Evolutionary conservation across 2,329 filamentous ascomycete species (phyloP).

Genomic region (Pseudopyricularia cyperi): DNA sequence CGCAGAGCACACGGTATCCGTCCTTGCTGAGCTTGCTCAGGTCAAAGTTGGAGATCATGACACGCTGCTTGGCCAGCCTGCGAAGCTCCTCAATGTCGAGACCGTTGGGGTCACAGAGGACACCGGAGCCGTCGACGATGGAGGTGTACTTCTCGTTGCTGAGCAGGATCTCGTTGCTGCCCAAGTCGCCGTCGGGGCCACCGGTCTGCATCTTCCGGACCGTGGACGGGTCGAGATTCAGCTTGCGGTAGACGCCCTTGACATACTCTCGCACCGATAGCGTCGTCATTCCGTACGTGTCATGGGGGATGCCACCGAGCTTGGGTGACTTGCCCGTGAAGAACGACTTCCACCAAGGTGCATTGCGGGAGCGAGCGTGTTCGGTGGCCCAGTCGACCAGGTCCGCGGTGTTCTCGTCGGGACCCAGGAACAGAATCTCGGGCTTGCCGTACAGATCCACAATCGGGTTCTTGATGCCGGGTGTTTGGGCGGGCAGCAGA

Average conservation of each 20-base stretch:
- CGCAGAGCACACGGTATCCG: constrained; percentile 84
- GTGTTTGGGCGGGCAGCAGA: constrained; percentile 75
- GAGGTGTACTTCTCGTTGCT: constrained; percentile 92
- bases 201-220: constrained; percentile 95
- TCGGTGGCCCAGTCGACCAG: constrained; percentile 98
- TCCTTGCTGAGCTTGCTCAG: constrained; percentile 69
- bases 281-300: constrained; percentile 95
- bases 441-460: constrained; percentile 90
- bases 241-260: constrained; percentile 91
- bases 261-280: constrained; percentile 93
- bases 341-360: constrained; percentile 99
- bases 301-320: constrained; percentile 92
- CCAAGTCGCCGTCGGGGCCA: constrained; percentile 89
- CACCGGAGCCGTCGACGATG: constrained; percentile 92
- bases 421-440: constrained; percentile 97
- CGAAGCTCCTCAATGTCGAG: constrained; percentile 70
- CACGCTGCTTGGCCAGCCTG: constrained; percentile 71
- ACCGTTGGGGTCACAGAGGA: constrained; percentile 85
- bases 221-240: constrained; percentile 71
- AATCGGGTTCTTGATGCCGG: constrained; percentile 97
- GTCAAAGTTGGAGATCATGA: constrained; percentile 86
- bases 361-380: constrained; percentile 75
- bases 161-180: constrained; percentile 93
- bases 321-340: constrained; percentile 98
- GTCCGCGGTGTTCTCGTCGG: constrained; percentile 96